These are phyloP conservation scores for Gamsiella multidivaricata DNA, from an alignment of 192 early-diverging fungal species.

Conservation along the genomic window DNA sequence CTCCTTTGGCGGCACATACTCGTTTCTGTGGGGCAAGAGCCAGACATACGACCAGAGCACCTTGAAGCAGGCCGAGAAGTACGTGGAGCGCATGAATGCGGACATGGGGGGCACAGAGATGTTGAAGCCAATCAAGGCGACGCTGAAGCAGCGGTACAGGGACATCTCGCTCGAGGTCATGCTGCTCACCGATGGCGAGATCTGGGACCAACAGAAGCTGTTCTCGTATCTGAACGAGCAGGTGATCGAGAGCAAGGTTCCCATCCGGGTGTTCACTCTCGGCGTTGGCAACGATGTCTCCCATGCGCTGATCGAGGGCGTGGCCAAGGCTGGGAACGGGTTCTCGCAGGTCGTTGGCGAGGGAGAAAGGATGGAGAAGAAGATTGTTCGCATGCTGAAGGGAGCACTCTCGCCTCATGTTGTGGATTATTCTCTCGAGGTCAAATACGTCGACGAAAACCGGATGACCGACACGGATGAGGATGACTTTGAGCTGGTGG, in stretches of 20 bases:
- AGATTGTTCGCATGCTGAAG: constrained; percentile 66
- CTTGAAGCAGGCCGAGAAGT: constrained; percentile 42
- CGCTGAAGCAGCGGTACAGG: constrained; percentile 19
- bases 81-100: constrained; percentile 50
- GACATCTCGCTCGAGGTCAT: constrained; percentile 58
- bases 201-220: constrained; percentile 58
- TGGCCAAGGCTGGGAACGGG: constrained; percentile 61
- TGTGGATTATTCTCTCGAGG: constrained; percentile 56
- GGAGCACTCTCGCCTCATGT: constrained; percentile 56
- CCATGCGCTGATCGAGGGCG: constrained; percentile 59
- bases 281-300: constrained; percentile 63
- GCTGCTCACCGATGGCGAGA: constrained; percentile 59
- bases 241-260: background rate
- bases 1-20: constrained; percentile 53
- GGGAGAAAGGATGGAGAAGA: constrained; percentile 61
- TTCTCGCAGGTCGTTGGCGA: constrained; percentile 59
- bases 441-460: constrained; percentile 6
- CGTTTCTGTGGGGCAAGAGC: constrained; percentile 54
- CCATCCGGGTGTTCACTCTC: constrained; percentile 59
- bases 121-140: constrained; percentile 37
- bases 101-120: constrained; percentile 65
- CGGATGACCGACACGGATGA: background rate
- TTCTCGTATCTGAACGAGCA: constrained; percentile 34
- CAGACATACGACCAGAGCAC: constrained; percentile 46
- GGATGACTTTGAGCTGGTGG: constrained; percentile 17